Evolutionary conservation across 2,329 filamentous ascomycete genomes (phyloP), one percentile per base, ranked within the genome.

Genomic region (Penicillium nordicum): DNA sequence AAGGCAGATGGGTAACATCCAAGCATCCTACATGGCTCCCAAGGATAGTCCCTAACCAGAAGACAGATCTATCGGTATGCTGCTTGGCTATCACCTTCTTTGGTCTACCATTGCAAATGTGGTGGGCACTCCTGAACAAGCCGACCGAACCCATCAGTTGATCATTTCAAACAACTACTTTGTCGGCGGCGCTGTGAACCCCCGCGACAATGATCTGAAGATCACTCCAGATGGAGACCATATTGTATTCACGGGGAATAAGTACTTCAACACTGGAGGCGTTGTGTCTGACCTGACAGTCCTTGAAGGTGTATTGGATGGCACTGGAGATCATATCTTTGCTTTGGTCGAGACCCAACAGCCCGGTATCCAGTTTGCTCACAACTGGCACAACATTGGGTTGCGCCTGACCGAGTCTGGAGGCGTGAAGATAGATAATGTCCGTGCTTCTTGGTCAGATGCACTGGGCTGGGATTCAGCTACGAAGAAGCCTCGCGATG

Each of bases 231-330:
- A 83, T 1, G 83, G 81, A 1, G 80, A 84, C 4, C 72, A 79
- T 2, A 68, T 88, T 14, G 67, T 85, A 2, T 88, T 86, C 69
- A 82, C 82, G 56, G 84, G 85, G 1, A 79, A 78, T 70, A 88
- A 88, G 69, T 78, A 82, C 71, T 88, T 88, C 76, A 88, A 85
- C 65, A 88, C 85, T 0, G 86, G 86, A 0, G 85, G 85, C 27
- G 84, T 87, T 0, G 77, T 88, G 2, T 87, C 84, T 0, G 85
- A 88, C 57, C 71, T 88, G 21, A 87, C 84, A 0, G 83, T 88
- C 0, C 77, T 88, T 0, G 85, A 88, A 63, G 85, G 86, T 21
- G 81, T 84, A 0, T 73, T 80, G n/a, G 79, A 82, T 6, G 81
- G 77, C 18, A 85, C 83, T 0, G 76, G 79, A 5, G 76, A 84